Conservation (phyloP, 371 early-diverging fungal species). For the Mucor mucedo region DNA sequence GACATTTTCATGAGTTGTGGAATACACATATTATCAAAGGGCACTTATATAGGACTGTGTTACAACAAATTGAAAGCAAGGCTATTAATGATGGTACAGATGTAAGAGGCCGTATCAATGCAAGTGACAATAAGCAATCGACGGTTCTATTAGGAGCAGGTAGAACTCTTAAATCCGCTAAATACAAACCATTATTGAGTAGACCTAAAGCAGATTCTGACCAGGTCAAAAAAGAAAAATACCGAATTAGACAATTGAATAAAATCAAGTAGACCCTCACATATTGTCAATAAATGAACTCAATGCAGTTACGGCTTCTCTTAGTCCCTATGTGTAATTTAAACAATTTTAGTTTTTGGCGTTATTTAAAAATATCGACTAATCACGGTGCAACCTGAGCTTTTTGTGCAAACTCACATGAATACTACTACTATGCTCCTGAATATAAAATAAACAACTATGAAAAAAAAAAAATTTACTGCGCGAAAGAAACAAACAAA, state of each 20-base stretch:
- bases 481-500: too few relatives aligned
- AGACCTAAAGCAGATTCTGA: constrained; percentile 49
- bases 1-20: constrained; percentile 57
- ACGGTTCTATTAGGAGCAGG: constrained; percentile 47
- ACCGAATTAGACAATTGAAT: constrained; percentile 36
- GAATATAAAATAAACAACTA: too few relatives aligned
- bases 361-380: too few relatives aligned
- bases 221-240: constrained; percentile 52
- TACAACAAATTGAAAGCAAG: constrained; percentile 6
- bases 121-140: not conserved
- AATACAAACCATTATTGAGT: constrained; percentile 34
- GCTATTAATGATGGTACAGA: not conserved
- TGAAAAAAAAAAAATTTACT: too few relatives aligned
- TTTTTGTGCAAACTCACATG: too few relatives aligned
- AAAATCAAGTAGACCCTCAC: constrained; percentile 11
- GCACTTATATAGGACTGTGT: constrained; percentile 39
- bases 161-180: constrained; percentile 19
- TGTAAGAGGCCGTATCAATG: not conserved
- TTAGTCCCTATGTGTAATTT: too few relatives aligned
- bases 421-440: too few relatives aligned
- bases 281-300: too few relatives aligned
- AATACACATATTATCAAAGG: constrained; percentile 50
- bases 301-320: too few relatives aligned
- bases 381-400: too few relatives aligned
- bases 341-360: too few relatives aligned